These are phyloP conservation scores for Mycena filopes DNA, from an alignment of 768 basidiomycete genomes.

Conservation along the genomic window DNA sequence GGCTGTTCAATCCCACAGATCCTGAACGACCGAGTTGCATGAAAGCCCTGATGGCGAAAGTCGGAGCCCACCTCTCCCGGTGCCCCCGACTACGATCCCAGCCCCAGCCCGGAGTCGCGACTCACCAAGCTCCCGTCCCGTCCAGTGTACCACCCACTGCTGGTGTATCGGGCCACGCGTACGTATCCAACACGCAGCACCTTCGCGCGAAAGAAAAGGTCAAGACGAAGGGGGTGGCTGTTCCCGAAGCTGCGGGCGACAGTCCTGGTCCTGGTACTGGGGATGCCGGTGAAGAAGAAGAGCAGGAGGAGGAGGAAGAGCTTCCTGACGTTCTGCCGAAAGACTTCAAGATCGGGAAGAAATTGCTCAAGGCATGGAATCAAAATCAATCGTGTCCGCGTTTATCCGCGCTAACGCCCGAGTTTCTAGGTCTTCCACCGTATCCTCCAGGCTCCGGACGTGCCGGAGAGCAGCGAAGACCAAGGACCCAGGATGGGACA, in stretches of 20 bases:
- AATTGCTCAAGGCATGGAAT: conserved; percentile 19
- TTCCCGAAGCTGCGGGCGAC: not conserved
- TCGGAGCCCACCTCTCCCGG: not conserved
- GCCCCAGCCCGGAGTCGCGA: not conserved
- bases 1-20: conserved; percentile 18
- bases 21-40: conserved; percentile 6
- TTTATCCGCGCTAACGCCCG: not conserved
- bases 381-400: too few species aligned
- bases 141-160: not conserved
- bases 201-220: conserved; percentile 21
- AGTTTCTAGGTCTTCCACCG: conserved; percentile 21
- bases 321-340: conserved; percentile 28
- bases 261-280: not conserved
- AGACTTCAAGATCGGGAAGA: conserved; percentile 30
- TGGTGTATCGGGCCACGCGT: conserved; percentile 18
- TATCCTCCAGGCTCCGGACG: conserved; percentile 23
- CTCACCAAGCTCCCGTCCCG: not conserved
- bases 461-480: not conserved
- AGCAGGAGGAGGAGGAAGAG: conserved; percentile 18
- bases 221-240: conserved; percentile 11
- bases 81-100: not conserved
- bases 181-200: conserved; percentile 6
- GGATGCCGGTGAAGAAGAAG: not conserved
- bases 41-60: not conserved
- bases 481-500: conserved; percentile 23